Conservation (phyloP, 345 rosid genomes). For the Brassica napus region Da-Ae NC_063440.1:16409501-16410000, state of each 20-base stretch:
- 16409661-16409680: not conserved
- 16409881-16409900: not conserved
- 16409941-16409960: not conserved
- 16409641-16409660: conserved; percentile 8
- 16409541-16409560: conserved; percentile 20
- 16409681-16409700: not conserved
- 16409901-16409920: not conserved
- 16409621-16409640: not conserved
- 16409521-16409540: not conserved
- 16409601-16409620: conserved; percentile 17
- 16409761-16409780: not conserved
- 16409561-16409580: conserved; percentile 35
- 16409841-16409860: not conserved
- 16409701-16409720: not conserved
- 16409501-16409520: conserved; percentile 22
- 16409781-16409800: not conserved
- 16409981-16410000: conserved; percentile 29
- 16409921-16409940: not conserved
- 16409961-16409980: not conserved
- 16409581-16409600: conserved; percentile 20
- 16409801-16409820: not conserved
- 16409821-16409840: not conserved
- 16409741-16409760: not conserved
- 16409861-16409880: too few species aligned
- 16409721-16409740: not conserved